Evolutionary conservation across 148 eudicot species (phyloP), one percentile per base, ranked within the genome.

Genomic region (Polygonum maritimum): DNA sequence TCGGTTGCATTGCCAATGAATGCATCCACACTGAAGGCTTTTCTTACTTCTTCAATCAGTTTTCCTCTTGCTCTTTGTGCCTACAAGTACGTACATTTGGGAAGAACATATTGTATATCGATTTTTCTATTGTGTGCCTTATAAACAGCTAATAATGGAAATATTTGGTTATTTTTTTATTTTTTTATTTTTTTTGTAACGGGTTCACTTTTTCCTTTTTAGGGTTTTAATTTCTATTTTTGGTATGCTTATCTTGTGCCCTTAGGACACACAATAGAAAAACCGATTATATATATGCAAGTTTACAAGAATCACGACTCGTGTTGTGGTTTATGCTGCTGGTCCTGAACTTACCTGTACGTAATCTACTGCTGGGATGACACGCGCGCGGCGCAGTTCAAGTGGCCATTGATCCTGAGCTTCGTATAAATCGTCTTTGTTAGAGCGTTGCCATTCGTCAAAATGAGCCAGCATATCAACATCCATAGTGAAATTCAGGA

Each of bases 391-490:
- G n/a, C 89, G 90, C 78, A 91, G 87, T 79, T 94, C 97, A 74
- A 78, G 76, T 70, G 97, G 98, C 98, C 98, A 94, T 78, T 91
- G 98, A 84, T 94, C 91, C 78, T 92, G 98, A 65, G 98, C 97
- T 88, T 91, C 98, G 51, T 80, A 91, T 4, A 78, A 81, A 72
- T 90, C 87, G 49, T 91, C 98, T 79, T 80, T 65, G 35, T 87
- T 79, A 73, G 91, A 81, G 52, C 95, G 91, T 76, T 93, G 98
- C 97, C 98, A 91, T 83, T 88, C 92, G 71, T 93, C 98, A 41
- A 93, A 93, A 80, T 93, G 98, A 69, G 94, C 82, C 76, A 93
- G 76, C 98, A 93, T 91, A 48, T 93, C 98, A 33, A 91, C 92
- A 74, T 93, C 97, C 98, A 93, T 94, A 33, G 93, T 94, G 87